These are phyloP conservation scores for Moesziomyces sp. DNA, from an alignment of 1,284 basidiomycete genomes.

Conservation along the genomic window DNA sequence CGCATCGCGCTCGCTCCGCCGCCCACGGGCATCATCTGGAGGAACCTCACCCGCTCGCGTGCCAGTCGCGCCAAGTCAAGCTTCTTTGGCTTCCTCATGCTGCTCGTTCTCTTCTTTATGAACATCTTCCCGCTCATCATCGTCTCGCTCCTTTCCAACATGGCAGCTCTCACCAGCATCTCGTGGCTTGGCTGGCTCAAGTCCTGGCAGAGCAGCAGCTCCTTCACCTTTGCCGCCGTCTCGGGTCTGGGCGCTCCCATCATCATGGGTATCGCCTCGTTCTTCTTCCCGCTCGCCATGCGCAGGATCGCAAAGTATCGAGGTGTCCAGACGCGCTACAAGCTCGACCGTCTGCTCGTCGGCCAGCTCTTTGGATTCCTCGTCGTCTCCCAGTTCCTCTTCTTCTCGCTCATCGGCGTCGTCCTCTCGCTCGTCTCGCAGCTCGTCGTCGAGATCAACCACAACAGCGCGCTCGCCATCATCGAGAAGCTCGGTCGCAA, in stretches of 20 bases:
- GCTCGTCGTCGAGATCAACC: slow-evolving; percentile 47
- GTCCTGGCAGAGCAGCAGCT: slow-evolving; percentile 44
- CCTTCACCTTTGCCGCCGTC: slow-evolving; percentile 59
- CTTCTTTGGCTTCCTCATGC: slow-evolving; percentile 53
- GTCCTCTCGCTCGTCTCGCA: slow-evolving; percentile 52
- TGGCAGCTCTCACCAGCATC: slow-evolving; percentile 52
- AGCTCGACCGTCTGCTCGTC: slow-evolving; percentile 54
- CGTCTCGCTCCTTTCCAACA: slow-evolving; percentile 62
- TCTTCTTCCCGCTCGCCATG: slow-evolving; percentile 63
- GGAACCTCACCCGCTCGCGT: slow-evolving; percentile 55
- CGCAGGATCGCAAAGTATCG: slow-evolving; percentile 64
- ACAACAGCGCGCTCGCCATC: slow-evolving; percentile 43
- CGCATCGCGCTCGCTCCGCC: slow-evolving; percentile 57
- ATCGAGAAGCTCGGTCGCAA: slow-evolving; percentile 42
- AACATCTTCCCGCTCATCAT: slow-evolving; percentile 62
- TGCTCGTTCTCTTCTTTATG: slow-evolving; percentile 57
- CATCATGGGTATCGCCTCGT: slow-evolving; percentile 57
- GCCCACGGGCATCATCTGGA: slow-evolving; percentile 64
- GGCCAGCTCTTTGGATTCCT: slow-evolving; percentile 64
- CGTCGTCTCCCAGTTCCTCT: slow-evolving; percentile 63
- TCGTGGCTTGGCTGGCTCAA: slow-evolving; percentile 51
- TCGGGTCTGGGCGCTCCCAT: slow-evolving; percentile 61
- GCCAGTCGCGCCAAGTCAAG: slow-evolving; percentile 50
- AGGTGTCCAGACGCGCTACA: slow-evolving; percentile 58
- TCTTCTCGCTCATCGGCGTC: slow-evolving; percentile 66